These are phyloP conservation scores for Hypoxylon fragiforme DNA, from an alignment of 495 filamentous ascomycete genomes.

Conservation along the genomic window DNA sequence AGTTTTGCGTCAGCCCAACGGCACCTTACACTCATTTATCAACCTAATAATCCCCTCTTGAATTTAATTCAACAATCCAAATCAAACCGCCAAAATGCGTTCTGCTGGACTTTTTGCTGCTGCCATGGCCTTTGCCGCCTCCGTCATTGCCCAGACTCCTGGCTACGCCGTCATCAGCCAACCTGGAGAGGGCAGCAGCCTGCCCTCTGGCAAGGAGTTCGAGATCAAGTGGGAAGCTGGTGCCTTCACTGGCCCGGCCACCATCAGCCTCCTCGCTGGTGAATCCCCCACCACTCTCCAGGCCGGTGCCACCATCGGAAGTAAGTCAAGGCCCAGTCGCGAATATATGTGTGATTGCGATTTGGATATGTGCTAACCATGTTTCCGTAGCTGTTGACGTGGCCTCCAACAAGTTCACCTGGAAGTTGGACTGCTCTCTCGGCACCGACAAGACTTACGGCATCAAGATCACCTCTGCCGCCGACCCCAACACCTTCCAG, in stretches of 20 bases:
- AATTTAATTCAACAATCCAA: constrained; percentile 15
- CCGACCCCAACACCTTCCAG: constrained; percentile 47
- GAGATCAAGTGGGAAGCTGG: constrained; percentile 36
- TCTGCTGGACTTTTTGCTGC: constrained; percentile 43
- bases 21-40: constrained; percentile 28
- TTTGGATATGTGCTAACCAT: constrained; percentile 21
- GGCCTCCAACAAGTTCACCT: constrained; percentile 36
- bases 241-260: constrained; percentile 29
- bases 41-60: constrained; percentile 12
- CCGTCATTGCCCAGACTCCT: constrained; percentile 45
- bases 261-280: constrained; percentile 49
- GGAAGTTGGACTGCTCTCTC: constrained; percentile 44
- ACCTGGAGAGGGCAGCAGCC: constrained; percentile 39
- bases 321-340: constrained; percentile 37
- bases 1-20: constrained; percentile 23
- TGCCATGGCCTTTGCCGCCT: constrained; percentile 48
- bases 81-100: constrained; percentile 45
- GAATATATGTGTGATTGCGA: not conserved
- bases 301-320: constrained; percentile 38
- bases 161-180: constrained; percentile 47
- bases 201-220: constrained; percentile 47
- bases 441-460: constrained; percentile 48
- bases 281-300: constrained; percentile 30
- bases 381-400: constrained; percentile 34
- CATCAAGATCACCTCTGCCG: constrained; percentile 45